Conservation (phyloP, 768 basidiomycete species). For the Cystofilobasidium capitatum region DNA sequence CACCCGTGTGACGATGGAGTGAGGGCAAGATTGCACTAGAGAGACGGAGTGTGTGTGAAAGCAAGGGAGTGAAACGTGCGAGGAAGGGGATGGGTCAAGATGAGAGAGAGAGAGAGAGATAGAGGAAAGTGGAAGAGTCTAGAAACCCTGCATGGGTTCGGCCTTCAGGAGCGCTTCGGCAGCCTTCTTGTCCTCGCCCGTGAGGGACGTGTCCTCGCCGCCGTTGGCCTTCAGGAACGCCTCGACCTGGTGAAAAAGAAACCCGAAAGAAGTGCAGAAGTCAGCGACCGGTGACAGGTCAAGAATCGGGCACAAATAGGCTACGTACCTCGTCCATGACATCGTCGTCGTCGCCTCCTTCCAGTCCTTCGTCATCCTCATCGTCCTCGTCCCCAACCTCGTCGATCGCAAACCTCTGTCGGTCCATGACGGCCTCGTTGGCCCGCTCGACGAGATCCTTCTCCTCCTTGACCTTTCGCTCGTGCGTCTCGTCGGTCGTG, state of each 20-base stretch:
- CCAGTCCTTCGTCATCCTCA: conserved; percentile 50
- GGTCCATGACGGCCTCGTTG: conserved; percentile 74
- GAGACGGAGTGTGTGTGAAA: too few relatives aligned
- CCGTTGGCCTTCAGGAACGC: conserved; percentile 89
- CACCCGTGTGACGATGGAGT: too few relatives aligned
- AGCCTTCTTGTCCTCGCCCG: conserved; percentile 39
- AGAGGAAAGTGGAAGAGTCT: not conserved
- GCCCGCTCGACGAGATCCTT: conserved; percentile 61
- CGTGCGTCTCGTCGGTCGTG: conserved; percentile 32
- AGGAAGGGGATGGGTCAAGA: not conserved
- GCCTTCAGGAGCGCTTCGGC: conserved; percentile 30
- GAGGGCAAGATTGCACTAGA: too few relatives aligned
- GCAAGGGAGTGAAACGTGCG: too few relatives aligned
- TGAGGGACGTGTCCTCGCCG: conserved; percentile 38
- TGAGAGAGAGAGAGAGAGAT: too few relatives aligned
- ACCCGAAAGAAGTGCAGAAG: not conserved
- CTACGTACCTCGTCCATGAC: conserved; percentile 74
- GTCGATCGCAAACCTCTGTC: conserved; percentile 94
- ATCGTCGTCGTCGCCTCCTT: conserved; percentile 55
- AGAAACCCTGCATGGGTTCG: conserved; percentile 8
- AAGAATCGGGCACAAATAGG: conserved; percentile 3
- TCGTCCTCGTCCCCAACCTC: conserved; percentile 78
- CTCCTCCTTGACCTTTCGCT: conserved; percentile 32
- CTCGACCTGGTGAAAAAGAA: conserved; percentile 52
- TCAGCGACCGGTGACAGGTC: not conserved